Evolutionary conservation across 75 land plant species (phyloP).

Genomic region (Larix kaempferi): DNA sequence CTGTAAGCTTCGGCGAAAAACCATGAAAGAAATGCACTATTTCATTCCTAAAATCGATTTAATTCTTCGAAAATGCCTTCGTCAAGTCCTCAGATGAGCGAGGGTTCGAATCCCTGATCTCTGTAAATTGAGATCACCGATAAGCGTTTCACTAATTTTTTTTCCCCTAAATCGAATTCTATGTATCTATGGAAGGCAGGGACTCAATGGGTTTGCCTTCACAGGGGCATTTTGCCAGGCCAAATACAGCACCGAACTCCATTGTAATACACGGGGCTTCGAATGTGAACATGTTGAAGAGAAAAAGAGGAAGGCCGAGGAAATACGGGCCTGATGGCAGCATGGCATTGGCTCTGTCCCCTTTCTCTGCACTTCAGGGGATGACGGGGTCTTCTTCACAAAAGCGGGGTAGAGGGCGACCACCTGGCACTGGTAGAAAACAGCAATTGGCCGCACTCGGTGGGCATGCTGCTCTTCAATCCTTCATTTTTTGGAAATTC

Average conservation of each 20-base stretch:
- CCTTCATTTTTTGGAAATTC: too few relatives aligned
- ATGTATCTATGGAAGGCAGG: slow-evolving; percentile 11
- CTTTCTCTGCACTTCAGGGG: slow-evolving; percentile 14
- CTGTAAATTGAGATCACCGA: not conserved
- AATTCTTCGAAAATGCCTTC: too few relatives aligned
- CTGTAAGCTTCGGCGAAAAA: too few relatives aligned
- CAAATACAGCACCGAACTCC: not conserved
- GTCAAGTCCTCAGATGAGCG: too few relatives aligned
- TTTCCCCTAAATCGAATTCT: not conserved
- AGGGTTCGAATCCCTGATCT: not conserved
- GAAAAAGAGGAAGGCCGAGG: slow-evolving; percentile 68
- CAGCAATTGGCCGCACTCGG: slow-evolving; percentile 49
- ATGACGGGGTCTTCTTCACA: slow-evolving; percentile 9
- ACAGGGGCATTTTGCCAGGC: not conserved
- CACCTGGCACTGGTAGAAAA: slow-evolving; percentile 51
- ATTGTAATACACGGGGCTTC: slow-evolving; percentile 2
- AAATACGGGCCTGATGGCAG: slow-evolving; percentile 58
- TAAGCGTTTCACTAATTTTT: not conserved
- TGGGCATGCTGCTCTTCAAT: not conserved
- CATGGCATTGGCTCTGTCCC: slow-evolving; percentile 41
- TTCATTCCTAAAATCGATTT: too few relatives aligned
- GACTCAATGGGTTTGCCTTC: slow-evolving; percentile 5
- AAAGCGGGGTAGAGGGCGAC: slow-evolving; percentile 51
- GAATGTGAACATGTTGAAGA: slow-evolving; percentile 24
- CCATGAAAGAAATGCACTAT: too few relatives aligned